phyloP scores from a whole-genome alignment of 179 eudicot species.

The Amaranthus tricolor region DNA sequence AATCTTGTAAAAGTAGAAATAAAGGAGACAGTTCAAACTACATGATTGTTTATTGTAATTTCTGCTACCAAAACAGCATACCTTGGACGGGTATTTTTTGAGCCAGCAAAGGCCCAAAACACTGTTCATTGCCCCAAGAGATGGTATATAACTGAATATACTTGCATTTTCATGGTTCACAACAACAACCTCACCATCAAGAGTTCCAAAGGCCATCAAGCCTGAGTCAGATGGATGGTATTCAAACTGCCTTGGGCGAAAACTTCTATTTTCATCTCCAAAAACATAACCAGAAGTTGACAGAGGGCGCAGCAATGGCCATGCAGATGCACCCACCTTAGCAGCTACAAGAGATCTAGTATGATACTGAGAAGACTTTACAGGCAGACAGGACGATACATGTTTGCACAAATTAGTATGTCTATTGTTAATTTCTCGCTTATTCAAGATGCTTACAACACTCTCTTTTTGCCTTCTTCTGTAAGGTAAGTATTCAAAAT shows the following conservation, averaged over 20 bases:
- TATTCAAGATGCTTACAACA: slow-evolving; percentile 48
- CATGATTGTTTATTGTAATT: background rate
- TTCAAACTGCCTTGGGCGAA: slow-evolving; percentile 88
- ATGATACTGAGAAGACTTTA: slow-evolving; percentile 48
- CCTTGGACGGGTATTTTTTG: slow-evolving; percentile 32
- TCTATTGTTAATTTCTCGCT: slow-evolving; percentile 48
- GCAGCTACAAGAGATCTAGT: slow-evolving; percentile 81
- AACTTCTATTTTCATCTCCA: slow-evolving; percentile 49
- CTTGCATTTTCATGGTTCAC: slow-evolving; percentile 34
- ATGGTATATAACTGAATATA: slow-evolving; percentile 29
- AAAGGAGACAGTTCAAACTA: background rate
- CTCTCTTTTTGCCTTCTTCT: slow-evolving; percentile 50
- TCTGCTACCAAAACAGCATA: slow-evolving; percentile 13
- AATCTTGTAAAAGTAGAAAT: background rate
- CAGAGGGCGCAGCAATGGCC: slow-evolving; percentile 64
- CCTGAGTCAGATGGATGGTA: slow-evolving; percentile 51
- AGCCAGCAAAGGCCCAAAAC: slow-evolving; percentile 39
- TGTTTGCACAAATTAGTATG: background rate
- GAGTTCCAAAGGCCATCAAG: slow-evolving; percentile 39
- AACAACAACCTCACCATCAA: slow-evolving; percentile 39
- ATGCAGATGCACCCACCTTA: slow-evolving; percentile 65
- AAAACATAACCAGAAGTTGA: slow-evolving; percentile 40
- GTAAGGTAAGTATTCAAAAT: slow-evolving; percentile 67
- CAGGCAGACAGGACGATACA: slow-evolving; percentile 23
- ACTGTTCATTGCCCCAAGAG: slow-evolving; percentile 31